These are phyloP conservation scores for Apiospora phragmitis DNA, from an alignment of 2,329 filamentous ascomycete species.

Conservation along the genomic window DNA sequence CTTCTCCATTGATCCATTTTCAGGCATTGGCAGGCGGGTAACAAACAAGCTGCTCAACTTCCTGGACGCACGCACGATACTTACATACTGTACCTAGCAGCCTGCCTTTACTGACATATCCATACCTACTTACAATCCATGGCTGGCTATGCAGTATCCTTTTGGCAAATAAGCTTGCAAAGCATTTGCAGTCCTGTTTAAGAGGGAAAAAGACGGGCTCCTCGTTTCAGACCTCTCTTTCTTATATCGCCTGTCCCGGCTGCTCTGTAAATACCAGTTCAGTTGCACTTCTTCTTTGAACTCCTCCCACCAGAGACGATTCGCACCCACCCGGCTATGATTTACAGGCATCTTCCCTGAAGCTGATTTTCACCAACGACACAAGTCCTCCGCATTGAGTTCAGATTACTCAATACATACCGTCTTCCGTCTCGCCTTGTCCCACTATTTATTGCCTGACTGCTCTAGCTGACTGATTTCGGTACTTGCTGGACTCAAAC, in stretches of 20 bases:
- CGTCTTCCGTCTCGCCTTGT: not conserved
- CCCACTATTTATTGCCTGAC: conserved; percentile 1
- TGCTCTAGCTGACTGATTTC: not conserved
- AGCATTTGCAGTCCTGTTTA: not conserved
- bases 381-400: not conserved
- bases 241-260: not conserved
- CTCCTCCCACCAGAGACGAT: not conserved
- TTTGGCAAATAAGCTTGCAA: not conserved
- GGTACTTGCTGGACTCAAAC: not conserved
- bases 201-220: not conserved
- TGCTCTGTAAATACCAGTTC: not conserved
- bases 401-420: conserved; percentile 2
- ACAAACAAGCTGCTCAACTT: not conserved
- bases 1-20: conserved; percentile 1
- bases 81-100: not conserved
- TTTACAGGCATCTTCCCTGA: conserved; percentile 12
- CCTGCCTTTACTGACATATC: not conserved
- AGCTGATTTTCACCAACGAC: not conserved
- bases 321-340: not conserved
- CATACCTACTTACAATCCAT: not conserved
- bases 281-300: not conserved
- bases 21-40: conserved; percentile 3
- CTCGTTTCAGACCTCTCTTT: not conserved
- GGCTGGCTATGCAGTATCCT: not conserved
- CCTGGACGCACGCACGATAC: not conserved